Evolutionary conservation across 371 early-diverging fungal species (phyloP), one percentile per base, ranked within the genome.

Genomic region (Mucor saturninus): DNA sequence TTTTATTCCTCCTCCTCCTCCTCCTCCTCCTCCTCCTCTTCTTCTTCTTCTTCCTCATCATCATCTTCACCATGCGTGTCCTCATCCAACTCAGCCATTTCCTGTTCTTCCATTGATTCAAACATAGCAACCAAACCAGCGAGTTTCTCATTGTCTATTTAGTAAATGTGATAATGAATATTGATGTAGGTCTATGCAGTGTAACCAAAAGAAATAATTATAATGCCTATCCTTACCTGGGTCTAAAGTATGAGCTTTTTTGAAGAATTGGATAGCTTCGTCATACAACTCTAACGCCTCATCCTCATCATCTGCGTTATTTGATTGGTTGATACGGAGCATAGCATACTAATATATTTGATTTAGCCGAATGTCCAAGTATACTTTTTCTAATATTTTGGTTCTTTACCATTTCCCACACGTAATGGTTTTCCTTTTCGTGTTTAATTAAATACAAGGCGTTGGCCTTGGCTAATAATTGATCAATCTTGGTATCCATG

Each of bases 251-350:
- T 53, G 43, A 8, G 71, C 72, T 31, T 63, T 62, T 38, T 68
- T 71, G 54, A 71, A 71, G 28, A 57, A 31, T 8, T 62, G 39
- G 11, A 71, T 62, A 11, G 75, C 75, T 26, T 63, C 69, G 14
- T 71, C 65, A 63, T 64, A 74, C 21, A 67, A 45, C 3, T 66
- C 66, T 11, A 81, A 21, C n/a, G 77, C 68, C 38, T 77, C 58
- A 35, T 81, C 82, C 45, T 81, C 82, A 49, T 79, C 76, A 2
- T 74, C 72, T 10, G 64, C 56, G 39, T 68, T 40, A 48, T 69
- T 72, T 14, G 77, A 74, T 61, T 74, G 71, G 26, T 63, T 71
- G 42, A 79, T 61, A 37, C 64, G 63, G 14, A 72, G 66, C 71
- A 71, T 74, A 51, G 71, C 79, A 56, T 56, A 57, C 76, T 78